These are phyloP conservation scores for Amaranthus hypochondriacus DNA, from an alignment of 148 eudicot species.

Conservation along the genomic window DNA sequence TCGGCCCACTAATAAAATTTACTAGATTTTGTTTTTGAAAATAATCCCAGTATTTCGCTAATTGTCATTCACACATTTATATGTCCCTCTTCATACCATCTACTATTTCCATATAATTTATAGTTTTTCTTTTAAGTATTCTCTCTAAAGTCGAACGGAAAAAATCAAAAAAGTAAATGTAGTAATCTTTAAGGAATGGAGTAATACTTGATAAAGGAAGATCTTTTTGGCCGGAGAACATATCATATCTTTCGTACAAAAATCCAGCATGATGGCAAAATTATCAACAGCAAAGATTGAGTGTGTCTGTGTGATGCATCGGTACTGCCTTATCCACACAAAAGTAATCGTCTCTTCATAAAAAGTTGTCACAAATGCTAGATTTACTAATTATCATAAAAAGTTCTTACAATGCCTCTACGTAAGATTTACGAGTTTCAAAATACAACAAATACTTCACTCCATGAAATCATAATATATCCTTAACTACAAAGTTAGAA, in stretches of 20 bases:
- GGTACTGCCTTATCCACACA: conserved; percentile 16
- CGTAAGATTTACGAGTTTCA: neutral
- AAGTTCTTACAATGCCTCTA: neutral
- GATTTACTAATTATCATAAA: neutral
- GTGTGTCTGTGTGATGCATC: neutral
- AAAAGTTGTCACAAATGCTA: neutral
- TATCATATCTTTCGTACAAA: conserved; percentile 5
- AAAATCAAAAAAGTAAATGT: neutral
- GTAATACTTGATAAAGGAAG: neutral
- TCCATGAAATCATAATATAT: too few relatives aligned
- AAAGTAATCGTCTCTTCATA: neutral
- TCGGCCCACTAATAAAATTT: too few relatives aligned
- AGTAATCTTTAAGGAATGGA: too few relatives aligned
- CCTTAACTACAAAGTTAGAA: too few relatives aligned
- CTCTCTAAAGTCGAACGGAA: too few relatives aligned
- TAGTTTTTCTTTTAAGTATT: too few relatives aligned
- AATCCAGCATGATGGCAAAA: neutral
- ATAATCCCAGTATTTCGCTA: too few relatives aligned
- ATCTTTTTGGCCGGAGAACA: neutral
- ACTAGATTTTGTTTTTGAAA: too few relatives aligned
- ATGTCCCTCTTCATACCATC: too few relatives aligned
- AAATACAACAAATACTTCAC: too few relatives aligned
- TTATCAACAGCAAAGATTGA: neutral
- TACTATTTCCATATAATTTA: too few relatives aligned
- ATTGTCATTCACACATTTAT: too few relatives aligned